Evolutionary conservation across 257 asterid species (phyloP).

Genomic region (Coffea canephora): DNA sequence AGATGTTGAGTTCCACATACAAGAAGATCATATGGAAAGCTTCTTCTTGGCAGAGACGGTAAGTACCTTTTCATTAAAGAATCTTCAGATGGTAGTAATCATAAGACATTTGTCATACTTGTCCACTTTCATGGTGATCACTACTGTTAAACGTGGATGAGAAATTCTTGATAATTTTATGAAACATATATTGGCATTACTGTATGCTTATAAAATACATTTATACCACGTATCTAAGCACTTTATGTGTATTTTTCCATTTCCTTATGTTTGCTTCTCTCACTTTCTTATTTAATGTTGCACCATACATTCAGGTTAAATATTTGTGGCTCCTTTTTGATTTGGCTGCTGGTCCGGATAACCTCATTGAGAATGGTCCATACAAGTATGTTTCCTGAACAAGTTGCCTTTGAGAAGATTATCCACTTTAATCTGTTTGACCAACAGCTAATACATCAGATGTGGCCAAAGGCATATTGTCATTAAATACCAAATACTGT

Average conservation of each 20-base stretch:
- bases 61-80: constrained; percentile 20
- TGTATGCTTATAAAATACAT: background rate
- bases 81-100: background rate
- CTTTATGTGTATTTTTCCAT: background rate
- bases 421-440: background rate
- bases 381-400: constrained; percentile 54
- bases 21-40: constrained; percentile 99
- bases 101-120: background rate
- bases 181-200: background rate
- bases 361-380: constrained; percentile 96
- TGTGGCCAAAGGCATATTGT: background rate
- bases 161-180: background rate
- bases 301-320: constrained; percentile 61
- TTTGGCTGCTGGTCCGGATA: constrained; percentile 97
- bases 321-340: constrained; percentile 96
- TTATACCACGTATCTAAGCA: background rate
- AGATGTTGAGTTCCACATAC: constrained; percentile 89
- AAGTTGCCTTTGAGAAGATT: background rate
- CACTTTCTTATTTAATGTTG: background rate
- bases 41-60: constrained; percentile 98
- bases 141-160: background rate
- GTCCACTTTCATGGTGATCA: background rate
- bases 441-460: background rate
- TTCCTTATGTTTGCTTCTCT: background rate
- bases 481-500: background rate